Evolutionary conservation across 2,329 filamentous ascomycete species (phyloP).

Genomic region (Pseudomassariella vexata): DNA sequence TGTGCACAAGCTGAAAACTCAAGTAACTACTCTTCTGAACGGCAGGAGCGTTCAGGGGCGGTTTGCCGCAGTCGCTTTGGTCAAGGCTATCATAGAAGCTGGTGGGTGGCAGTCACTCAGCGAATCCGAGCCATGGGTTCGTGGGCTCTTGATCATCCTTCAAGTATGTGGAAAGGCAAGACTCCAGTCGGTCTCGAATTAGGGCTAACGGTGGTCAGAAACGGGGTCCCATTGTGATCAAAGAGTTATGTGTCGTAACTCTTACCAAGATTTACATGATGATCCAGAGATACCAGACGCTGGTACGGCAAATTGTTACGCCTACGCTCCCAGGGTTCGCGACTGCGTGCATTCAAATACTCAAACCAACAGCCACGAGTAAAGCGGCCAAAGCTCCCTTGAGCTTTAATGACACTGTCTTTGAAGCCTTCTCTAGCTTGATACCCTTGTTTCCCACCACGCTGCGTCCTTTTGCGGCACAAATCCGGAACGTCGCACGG

Average conservation of each 20-base stretch:
- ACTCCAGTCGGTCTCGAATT: not conserved
- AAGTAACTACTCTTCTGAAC: slow-evolving; percentile 70
- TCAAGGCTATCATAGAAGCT: slow-evolving; percentile 76
- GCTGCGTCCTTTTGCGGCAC: slow-evolving; percentile 68
- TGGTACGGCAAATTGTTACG: slow-evolving; percentile 83
- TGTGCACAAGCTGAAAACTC: slow-evolving; percentile 76
- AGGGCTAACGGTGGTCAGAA: slow-evolving; percentile 44
- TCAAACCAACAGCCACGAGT: slow-evolving; percentile 37
- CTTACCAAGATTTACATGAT: slow-evolving; percentile 79
- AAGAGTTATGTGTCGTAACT: slow-evolving; percentile 70
- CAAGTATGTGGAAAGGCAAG: slow-evolving; percentile 43
- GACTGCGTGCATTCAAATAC: slow-evolving; percentile 64
- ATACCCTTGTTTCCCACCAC: slow-evolving; percentile 78
- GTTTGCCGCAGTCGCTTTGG: slow-evolving; percentile 70
- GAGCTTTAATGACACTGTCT: slow-evolving; percentile 58
- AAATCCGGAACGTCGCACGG: slow-evolving; percentile 57
- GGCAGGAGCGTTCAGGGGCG: slow-evolving; percentile 69
- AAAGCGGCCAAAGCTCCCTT: slow-evolving; percentile 33
- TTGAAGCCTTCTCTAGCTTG: slow-evolving; percentile 66
- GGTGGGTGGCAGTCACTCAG: slow-evolving; percentile 80
- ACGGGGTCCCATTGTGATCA: slow-evolving; percentile 68
- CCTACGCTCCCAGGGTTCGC: slow-evolving; percentile 73
- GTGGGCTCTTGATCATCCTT: slow-evolving; percentile 67
- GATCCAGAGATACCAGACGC: slow-evolving; percentile 74
- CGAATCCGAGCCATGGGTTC: slow-evolving; percentile 69